Base-by-base conservation (phyloP, 805 yeast genomes). In the Candida mattraensis region DNA sequence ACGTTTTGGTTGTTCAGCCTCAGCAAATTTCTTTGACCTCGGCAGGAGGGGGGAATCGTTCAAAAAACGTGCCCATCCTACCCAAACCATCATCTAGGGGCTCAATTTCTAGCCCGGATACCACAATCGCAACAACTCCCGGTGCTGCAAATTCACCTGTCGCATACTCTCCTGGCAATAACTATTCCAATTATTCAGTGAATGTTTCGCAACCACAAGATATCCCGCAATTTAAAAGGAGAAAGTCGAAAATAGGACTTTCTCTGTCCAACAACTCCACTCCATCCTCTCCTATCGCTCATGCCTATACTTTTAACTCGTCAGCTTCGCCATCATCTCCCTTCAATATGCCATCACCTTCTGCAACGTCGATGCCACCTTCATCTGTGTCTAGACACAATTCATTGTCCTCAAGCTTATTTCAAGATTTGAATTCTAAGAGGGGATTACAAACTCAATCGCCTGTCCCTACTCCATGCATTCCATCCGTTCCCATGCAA, bases 171-270 rank as follows among this genome's bases (percentile, higher is more conserved):
- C 49, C 58, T 6, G 30, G 32, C 5, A 40, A 25, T 12, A 9
- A 23, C 29, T 31, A 12, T 17, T 37, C 24, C 25, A 44, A 11
- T 38, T 24, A 19, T 28, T 39, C 37, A 12, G 34, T 28, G 30
- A 45, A 21, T 26, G 23, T 22, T 16, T 39, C 46, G 14, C 56
- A 54, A 41, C 56, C 59, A 11, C 59, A 57, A 39, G 61, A 56
- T 40, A 50, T 54, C 14, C 56, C 56, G 12, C 53, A 49, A 19
- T 53, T 55, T 25, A 61, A 61, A 30, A 46, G 66, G 30, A 33
- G 64, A 14, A 60, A 60, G 30, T 58, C 64, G 7, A 51, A 46
- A 40, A 41, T 33, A 8, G 24, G 39, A 24, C 13, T 40, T 8
- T 25, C 45, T 11, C 5, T 30, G 12, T 18, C 28, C 7, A 40